A percentile compares a stretch with the other conserved stretches of the same genome.
Conservation (phyloP, 2,329 filamentous ascomycete genomes). For the Neophaeococcomyces mojaviensis region DNA sequence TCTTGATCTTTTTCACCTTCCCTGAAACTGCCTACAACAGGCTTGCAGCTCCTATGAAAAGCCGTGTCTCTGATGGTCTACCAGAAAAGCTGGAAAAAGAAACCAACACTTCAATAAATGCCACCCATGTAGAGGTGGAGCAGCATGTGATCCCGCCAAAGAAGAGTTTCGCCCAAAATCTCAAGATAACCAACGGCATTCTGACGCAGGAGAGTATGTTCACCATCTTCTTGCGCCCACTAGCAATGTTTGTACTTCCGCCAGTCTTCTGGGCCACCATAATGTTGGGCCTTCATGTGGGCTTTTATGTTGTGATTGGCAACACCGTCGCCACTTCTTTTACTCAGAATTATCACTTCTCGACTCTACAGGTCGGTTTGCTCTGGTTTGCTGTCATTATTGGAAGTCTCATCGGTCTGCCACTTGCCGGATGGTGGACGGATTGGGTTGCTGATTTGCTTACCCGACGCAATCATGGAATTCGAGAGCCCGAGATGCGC, state of each 20-base stretch:
- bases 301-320: slow-evolving; percentile 40
- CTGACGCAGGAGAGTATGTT: slow-evolving; percentile 42
- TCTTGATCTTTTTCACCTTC: slow-evolving; percentile 47
- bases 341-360: slow-evolving; percentile 24
- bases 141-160: no score
- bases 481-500: slow-evolving; percentile 37
- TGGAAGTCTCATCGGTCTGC: slow-evolving; percentile 44
- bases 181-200: slow-evolving; percentile 32
- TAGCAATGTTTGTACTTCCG: slow-evolving; percentile 45
- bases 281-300: slow-evolving; percentile 48
- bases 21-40: no score
- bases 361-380: slow-evolving; percentile 36
- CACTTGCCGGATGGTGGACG: slow-evolving; percentile 40
- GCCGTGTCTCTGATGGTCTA: no score
- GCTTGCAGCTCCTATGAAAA: no score
- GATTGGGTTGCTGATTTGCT: slow-evolving; percentile 28
- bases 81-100: no score
- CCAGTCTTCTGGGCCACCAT: slow-evolving; percentile 50
- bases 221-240: slow-evolving; percentile 44
- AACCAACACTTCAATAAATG: no score
- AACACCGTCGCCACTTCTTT: slow-evolving; percentile 28
- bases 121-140: no score
- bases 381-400: slow-evolving; percentile 45
- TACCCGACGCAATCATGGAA: slow-evolving; percentile 32
- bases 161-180: slow-evolving; percentile 39